Base-by-base conservation (phyloP, 2,329 filamentous ascomycete species). In the Tolypocladium capitatum region DNA sequence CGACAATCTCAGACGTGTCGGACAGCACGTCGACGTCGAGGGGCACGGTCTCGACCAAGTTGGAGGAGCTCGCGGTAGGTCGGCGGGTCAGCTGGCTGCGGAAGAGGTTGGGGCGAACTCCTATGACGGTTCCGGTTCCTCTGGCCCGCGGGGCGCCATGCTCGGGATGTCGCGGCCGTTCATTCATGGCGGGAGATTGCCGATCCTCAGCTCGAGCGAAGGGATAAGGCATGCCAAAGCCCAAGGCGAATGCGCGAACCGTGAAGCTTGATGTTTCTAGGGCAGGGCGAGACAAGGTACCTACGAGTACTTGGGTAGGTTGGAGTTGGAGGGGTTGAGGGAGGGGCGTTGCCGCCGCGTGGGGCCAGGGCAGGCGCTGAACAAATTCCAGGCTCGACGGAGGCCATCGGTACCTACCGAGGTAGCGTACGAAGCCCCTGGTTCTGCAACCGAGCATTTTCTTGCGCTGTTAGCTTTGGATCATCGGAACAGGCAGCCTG, bases 41-140 rank as follows among this genome's bases (percentile, higher is more conserved):
- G 45, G 71, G 68, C 48, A 76, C 55, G 35, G 69, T 72, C 52
- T 76, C 73, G 45, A 63, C 65, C 13, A 71, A 60, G 35, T 59
- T 60, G 45, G 59, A 56, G 20, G 63, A 63, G 34, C 60, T 56
- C 16, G 68, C 68, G 4, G 76, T 75, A n/a, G 76, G 74, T 27
- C 76, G 73, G 32, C 76, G 71, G 45, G 73, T 76, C 48, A 80
- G 69, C 51, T 80, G 72, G 62, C 69, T 71, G 58, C 79, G 77
- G 63, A 82, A 80, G 47, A 81, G 70, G 62, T 80, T 80, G 52
- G 51, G 44, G 13, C 50, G 53, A 24, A 16, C 41, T 10, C 46
- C 46, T 1, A 45, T 47, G 42, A 35, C 44, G 38, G 45, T 36
- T 31, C 45, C 44, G 38, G 45, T 36, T 31, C 45, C 48, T 45